phyloP scores from a whole-genome alignment of 2,329 filamentous ascomycete species.

The Nannizziopsis arthrosporioides region DNA sequence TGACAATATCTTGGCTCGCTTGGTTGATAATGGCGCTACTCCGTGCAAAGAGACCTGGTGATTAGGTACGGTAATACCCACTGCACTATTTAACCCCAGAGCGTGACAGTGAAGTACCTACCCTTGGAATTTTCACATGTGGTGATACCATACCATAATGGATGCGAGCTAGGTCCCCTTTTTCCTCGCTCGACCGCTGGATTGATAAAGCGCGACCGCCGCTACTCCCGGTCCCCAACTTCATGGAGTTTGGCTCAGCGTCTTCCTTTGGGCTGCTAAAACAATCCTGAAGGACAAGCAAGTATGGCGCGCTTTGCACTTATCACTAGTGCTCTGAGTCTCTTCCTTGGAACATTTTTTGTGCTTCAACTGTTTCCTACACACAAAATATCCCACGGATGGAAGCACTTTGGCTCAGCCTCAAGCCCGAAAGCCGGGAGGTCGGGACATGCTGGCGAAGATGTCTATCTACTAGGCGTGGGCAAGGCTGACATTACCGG shows the following conservation, averaged over 20 bases:
- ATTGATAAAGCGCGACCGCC: not conserved
- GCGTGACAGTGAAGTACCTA: not conserved
- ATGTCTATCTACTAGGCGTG: conserved; percentile 52
- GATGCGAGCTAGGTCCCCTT: not conserved
- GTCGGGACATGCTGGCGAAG: conserved; percentile 21
- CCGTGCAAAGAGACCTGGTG: not conserved
- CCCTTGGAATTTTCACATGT: conserved; percentile 9
- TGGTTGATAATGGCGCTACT: not conserved
- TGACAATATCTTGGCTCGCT: no score
- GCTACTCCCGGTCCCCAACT: not conserved
- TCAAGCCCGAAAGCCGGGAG: conserved; percentile 13
- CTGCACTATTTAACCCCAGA: not conserved
- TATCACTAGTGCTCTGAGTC: conserved; percentile 6
- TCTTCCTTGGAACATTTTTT: conserved; percentile 9
- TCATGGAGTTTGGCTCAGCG: not conserved
- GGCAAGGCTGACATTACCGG: conserved; percentile 64
- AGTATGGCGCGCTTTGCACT: conserved; percentile 10
- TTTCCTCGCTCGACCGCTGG: not conserved
- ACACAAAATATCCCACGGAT: not conserved
- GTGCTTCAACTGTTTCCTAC: conserved; percentile 2
- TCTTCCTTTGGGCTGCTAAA: not conserved
- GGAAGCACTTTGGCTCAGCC: not conserved
- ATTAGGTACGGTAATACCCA: not conserved
- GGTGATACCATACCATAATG: not conserved
- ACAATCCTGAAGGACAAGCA: not conserved